These are phyloP conservation scores for Microthyrium microscopicum DNA, from an alignment of 2,329 filamentous ascomycete genomes.

Conservation along the genomic window DNA sequence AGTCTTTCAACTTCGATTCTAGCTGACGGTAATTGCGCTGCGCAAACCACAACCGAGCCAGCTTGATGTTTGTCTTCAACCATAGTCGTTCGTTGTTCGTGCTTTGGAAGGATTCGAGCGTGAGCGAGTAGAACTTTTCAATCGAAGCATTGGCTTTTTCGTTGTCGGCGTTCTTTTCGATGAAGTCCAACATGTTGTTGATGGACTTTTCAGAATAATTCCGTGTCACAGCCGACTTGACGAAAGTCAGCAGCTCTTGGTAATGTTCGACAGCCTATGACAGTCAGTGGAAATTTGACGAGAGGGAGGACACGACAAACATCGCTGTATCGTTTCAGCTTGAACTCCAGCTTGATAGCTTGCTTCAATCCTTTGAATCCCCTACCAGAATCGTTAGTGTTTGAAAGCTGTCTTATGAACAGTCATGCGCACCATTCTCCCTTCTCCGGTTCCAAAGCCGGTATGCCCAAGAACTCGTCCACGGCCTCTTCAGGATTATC, in stretches of 20 bases:
- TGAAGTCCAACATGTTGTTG: slow-evolving; percentile 97
- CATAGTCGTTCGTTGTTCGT: slow-evolving; percentile 95
- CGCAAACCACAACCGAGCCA: slow-evolving; percentile 79
- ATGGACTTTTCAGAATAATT: slow-evolving; percentile 99
- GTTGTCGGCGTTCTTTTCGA: slow-evolving; percentile 72
- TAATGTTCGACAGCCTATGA: slow-evolving; percentile 66
- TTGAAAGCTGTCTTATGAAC: slow-evolving; percentile 10
- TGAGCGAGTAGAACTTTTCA: slow-evolving; percentile 89
- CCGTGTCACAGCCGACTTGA: slow-evolving; percentile 88
- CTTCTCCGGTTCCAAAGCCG: slow-evolving; percentile 71
- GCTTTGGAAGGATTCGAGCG: slow-evolving; percentile 84
- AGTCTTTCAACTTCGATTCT: slow-evolving; percentile 67
- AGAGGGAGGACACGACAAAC: slow-evolving; percentile 17
- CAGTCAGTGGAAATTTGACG: slow-evolving; percentile 2
- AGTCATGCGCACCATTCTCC: slow-evolving; percentile 55
- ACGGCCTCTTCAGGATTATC: slow-evolving; percentile 79
- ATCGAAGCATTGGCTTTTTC: slow-evolving; percentile 62
- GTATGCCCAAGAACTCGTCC: slow-evolving; percentile 80
- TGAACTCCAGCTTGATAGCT: slow-evolving; percentile 93
- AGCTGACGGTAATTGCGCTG: slow-evolving; percentile 73
- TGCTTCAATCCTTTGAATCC: slow-evolving; percentile 97
- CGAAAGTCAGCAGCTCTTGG: slow-evolving; percentile 86
- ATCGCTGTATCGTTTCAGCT: slow-evolving; percentile 72
- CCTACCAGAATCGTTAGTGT: slow-evolving; percentile 19
- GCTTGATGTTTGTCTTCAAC: slow-evolving; percentile 97